Evolutionary conservation across 1,284 basidiomycete species (phyloP).

Genomic region (Blastosporella zonata): DNA sequence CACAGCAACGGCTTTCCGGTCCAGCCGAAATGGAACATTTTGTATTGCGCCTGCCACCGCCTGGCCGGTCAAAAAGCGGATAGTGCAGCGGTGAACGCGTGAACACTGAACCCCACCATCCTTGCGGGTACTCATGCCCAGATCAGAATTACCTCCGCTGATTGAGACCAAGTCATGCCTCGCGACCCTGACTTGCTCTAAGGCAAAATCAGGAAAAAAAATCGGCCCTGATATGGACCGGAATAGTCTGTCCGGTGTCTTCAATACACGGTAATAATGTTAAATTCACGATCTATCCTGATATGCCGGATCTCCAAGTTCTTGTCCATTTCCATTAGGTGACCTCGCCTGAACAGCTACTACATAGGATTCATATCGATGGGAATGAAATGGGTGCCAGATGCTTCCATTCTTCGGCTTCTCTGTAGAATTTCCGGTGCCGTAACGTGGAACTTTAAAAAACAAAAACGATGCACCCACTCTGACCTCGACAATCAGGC

Average conservation of each 20-base stretch:
- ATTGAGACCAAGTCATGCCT: neutral
- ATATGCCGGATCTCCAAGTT: no score
- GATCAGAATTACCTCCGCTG: neutral
- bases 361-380: neutral
- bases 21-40: neutral
- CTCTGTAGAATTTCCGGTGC: neutral
- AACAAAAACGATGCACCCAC: neutral
- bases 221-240: no score
- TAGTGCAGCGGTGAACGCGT: neutral
- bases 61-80: neutral
- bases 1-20: neutral
- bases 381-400: neutral
- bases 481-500: neutral
- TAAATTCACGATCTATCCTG: no score
- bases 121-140: neutral
- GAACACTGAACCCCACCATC: neutral
- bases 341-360: neutral
- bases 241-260: no score
- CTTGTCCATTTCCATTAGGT: neutral
- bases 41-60: neutral
- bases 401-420: conserved; percentile 5
- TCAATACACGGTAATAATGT: no score
- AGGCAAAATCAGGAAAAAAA: no score
- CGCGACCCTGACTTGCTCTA: neutral
- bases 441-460: neutral